phyloP scores from a whole-genome alignment of 2,329 filamentous ascomycete species.

The Calonectria hongkongensis region DNA sequence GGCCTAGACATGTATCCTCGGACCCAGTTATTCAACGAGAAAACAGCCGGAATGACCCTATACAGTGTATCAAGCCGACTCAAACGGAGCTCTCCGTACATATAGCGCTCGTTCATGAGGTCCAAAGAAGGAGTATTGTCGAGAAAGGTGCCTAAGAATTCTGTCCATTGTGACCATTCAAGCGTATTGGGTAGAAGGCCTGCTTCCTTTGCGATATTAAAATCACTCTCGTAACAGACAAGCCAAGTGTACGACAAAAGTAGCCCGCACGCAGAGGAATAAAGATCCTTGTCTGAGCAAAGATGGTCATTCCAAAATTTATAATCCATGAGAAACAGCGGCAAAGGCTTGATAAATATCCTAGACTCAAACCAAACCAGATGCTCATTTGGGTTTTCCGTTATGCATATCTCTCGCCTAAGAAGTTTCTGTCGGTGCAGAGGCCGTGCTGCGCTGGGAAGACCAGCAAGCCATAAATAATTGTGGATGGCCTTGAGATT shows the following conservation, averaged over 20 bases:
- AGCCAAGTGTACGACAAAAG: slow-evolving; percentile 36
- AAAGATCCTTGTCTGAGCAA: not conserved
- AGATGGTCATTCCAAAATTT: slow-evolving; percentile 30
- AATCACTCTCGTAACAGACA: slow-evolving; percentile 27
- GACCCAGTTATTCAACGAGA: slow-evolving; percentile 8
- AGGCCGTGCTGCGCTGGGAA: slow-evolving; percentile 34
- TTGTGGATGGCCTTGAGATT: slow-evolving; percentile 19
- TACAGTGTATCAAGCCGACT: slow-evolving; percentile 40
- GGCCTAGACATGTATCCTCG: slow-evolving; percentile 33
- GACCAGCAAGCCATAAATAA: slow-evolving; percentile 40
- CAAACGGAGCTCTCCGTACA: slow-evolving; percentile 41
- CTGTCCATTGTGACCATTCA: slow-evolving; percentile 29
- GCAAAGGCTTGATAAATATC: slow-evolving; percentile 38
- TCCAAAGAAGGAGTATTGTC: not conserved
- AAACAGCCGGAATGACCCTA: slow-evolving; percentile 6
- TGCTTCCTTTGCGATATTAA: slow-evolving; percentile 20
- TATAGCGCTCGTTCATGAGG: slow-evolving; percentile 22
- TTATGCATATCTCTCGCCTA: slow-evolving; percentile 32
- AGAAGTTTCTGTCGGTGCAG: slow-evolving; percentile 37
- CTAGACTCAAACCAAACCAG: slow-evolving; percentile 36
- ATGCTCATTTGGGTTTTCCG: slow-evolving; percentile 37
- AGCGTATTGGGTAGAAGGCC: slow-evolving; percentile 20
- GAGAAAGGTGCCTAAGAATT: slow-evolving; percentile 21
- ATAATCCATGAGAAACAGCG: slow-evolving; percentile 34
- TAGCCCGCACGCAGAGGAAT: slow-evolving; percentile 27